phyloP scores from a whole-genome alignment of 768 basidiomycete species.

The Xerocomus brunneocitrinus region DNA sequence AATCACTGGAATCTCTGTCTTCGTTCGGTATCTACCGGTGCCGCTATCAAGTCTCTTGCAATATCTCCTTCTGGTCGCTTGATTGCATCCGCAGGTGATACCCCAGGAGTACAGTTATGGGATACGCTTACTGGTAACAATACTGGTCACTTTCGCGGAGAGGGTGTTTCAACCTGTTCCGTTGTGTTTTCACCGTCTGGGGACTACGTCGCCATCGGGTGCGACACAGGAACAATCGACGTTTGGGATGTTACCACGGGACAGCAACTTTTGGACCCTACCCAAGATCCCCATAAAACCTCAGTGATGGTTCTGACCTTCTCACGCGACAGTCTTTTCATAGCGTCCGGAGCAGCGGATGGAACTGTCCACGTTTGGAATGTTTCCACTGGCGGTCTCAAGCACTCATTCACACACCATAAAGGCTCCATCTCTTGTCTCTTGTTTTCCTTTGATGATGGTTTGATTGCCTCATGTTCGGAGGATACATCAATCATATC shows the following conservation, averaged over 20 bases:
- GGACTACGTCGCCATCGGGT: conserved; percentile 12
- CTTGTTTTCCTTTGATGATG: conserved; percentile 16
- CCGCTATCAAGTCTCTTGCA: conserved; percentile 10
- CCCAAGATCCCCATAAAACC: neutral
- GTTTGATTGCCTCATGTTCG: conserved; percentile 14
- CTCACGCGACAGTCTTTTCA: conserved; percentile 4
- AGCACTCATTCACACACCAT: conserved; percentile 14
- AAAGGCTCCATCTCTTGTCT: conserved; percentile 13
- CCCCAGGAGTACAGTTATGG: conserved; percentile 37
- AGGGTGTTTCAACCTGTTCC: conserved; percentile 9
- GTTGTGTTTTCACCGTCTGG: conserved; percentile 16
- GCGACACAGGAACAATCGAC: conserved; percentile 9
- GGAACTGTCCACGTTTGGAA: conserved; percentile 18
- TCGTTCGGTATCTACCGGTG: conserved; percentile 10
- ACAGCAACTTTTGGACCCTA: conserved; percentile 5
- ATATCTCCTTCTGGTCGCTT: conserved; percentile 15
- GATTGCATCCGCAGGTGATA: conserved; percentile 15
- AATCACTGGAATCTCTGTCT: conserved; percentile 14
- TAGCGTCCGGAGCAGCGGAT: conserved; percentile 15
- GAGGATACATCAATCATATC: conserved; percentile 12
- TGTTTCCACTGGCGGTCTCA: neutral
- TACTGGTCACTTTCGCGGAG: conserved; percentile 8
- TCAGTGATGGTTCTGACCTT: conserved; percentile 11
- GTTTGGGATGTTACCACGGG: conserved; percentile 19
- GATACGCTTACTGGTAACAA: conserved; percentile 13